Evolutionary conservation across 2,329 filamentous ascomycete genomes (phyloP), one percentile per base, ranked within the genome.

Genomic region (Colletotrichum siamense): DNA sequence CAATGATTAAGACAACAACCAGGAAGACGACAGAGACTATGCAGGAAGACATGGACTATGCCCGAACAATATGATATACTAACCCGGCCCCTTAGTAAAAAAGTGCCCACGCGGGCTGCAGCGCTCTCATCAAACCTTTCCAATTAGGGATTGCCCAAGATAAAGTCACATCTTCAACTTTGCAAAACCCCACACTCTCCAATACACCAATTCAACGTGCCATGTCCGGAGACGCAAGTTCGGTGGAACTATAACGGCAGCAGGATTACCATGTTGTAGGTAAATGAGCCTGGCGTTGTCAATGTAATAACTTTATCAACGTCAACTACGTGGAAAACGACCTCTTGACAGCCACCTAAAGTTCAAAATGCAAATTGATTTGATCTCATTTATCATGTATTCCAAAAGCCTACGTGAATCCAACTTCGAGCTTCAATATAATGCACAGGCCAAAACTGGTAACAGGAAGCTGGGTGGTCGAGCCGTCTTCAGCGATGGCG

Each of bases 11-110:
- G 39, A n/a, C 39, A 2, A 44, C 39, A 18, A 10, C 18, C 3
- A 44, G 5, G 3, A 10, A 3, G 3, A 44, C n/a, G 39, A n/a
- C 5, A 44, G 18, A 44, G 39, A 44, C 18, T 6, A 12, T 44
- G 1, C 18, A 44, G 1, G 18, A 44, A n/a, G 18, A n/a, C 5
- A 44, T 3, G 5, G 1, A n/a, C 9, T 0, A n/a, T 12, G 18
- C 18, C 8, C 1, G 9, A 44, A 44, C 3, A 10, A 0, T 6
- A 44, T 2, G 8, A 44, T 44, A 44, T 10, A 44, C 9, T 44
- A 2, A 10, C 5, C 8, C 5, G 39, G 0, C 39, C 39, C 16
- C 8, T n/a, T n/a, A 44, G 39, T 5, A 2, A n/a, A n/a, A n/a
- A n/a, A n/a, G 16, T 6, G 3, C 39, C 36, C 2, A 18, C 16